These are phyloP conservation scores for Venturiaceae sp. DNA, from an alignment of 2,329 filamentous ascomycete genomes.

Conservation along the genomic window DNA sequence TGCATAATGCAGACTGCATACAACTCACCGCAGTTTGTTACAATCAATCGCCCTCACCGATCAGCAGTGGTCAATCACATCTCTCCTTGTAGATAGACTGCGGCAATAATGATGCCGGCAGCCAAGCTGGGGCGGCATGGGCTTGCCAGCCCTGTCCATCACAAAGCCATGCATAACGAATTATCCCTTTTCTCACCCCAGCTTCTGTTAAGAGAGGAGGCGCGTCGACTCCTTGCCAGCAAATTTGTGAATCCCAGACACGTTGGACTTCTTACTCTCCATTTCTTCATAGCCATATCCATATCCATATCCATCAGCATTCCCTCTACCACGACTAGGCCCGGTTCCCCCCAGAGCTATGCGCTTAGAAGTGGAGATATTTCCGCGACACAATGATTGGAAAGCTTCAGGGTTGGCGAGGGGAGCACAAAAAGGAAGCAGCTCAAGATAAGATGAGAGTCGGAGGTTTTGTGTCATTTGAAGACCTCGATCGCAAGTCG, in stretches of 20 bases:
- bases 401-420: slow-evolving; percentile 6
- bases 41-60: not conserved
- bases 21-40: no score
- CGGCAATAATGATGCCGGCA: no score
- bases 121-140: not conserved
- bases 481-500: not conserved
- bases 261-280: no score
- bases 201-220: not conserved
- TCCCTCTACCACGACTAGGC: not conserved
- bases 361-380: not conserved
- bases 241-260: no score
- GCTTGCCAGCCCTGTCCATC: not conserved
- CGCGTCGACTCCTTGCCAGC: not conserved
- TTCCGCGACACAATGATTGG: slow-evolving; percentile 6
- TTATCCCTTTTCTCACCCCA: not conserved
- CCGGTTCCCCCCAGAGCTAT: not conserved
- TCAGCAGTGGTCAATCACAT: no score
- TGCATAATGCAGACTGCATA: no score
- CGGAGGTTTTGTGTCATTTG: slow-evolving; percentile 4
- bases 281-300: not conserved
- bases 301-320: not conserved
- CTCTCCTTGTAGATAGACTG: no score
- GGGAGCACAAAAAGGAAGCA: not conserved
- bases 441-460: not conserved
- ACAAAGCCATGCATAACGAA: not conserved